These are phyloP conservation scores for Penicillium expansum DNA, from an alignment of 2,329 filamentous ascomycete species.

Conservation along the genomic window DNA sequence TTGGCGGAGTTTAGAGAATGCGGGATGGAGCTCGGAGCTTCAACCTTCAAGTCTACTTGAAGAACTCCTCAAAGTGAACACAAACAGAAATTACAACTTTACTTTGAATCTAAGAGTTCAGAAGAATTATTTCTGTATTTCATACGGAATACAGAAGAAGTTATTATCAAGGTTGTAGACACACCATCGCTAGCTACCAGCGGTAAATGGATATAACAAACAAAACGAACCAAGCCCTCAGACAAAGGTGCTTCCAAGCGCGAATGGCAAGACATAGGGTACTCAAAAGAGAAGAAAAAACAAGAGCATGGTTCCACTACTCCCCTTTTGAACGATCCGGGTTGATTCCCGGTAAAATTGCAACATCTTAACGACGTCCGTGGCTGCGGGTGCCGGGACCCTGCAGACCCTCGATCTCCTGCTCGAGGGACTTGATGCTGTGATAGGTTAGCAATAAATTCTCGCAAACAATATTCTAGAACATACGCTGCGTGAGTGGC, in stretches of 20 bases:
- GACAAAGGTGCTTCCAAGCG: slow-evolving; percentile 33
- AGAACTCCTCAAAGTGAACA: not conserved
- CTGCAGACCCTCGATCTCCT: slow-evolving; percentile 91
- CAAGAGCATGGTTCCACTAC: slow-evolving; percentile 29
- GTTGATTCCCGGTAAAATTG: slow-evolving; percentile 14
- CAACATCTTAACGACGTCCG: slow-evolving; percentile 70
- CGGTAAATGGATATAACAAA: slow-evolving; percentile 37
- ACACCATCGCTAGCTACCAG: slow-evolving; percentile 45
- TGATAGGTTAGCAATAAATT: slow-evolving; percentile 26
- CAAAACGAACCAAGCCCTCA: slow-evolving; percentile 31
- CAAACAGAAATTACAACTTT: not conserved
- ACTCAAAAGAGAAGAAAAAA: slow-evolving; percentile 36
- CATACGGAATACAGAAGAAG: slow-evolving; percentile 40
- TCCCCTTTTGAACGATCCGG: slow-evolving; percentile 27
- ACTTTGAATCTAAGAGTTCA: not conserved
- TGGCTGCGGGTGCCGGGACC: slow-evolving; percentile 85
- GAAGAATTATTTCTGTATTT: slow-evolving; percentile 40
- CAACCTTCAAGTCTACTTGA: not conserved
- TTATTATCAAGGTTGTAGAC: slow-evolving; percentile 44
- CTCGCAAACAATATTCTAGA: not conserved
- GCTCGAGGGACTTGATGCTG: slow-evolving; percentile 61
- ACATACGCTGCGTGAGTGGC: slow-evolving; percentile 79
- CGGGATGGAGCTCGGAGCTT: slow-evolving; percentile 15
- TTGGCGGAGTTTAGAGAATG: slow-evolving; percentile 8
- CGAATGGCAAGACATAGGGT: slow-evolving; percentile 35